Percentiles rank a stretch among this genome's conserved stretches.
phyloP scores from a whole-genome alignment of 306 rosid genomes.

The Canavalia ensiformis region DNA sequence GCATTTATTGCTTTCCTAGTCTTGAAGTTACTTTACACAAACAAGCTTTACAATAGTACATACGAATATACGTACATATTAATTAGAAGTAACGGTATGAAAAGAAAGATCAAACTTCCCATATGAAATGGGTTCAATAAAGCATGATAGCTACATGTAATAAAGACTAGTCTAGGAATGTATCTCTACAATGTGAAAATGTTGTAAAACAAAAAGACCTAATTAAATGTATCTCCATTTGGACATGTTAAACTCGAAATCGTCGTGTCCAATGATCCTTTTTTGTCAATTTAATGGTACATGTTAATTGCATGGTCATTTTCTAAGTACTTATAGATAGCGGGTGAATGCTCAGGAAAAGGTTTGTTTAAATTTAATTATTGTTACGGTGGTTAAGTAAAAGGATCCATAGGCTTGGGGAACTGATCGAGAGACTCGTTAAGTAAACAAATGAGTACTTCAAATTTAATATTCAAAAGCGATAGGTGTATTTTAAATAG shows the following conservation, averaged over 20 bases:
- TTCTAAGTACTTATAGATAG: background rate
- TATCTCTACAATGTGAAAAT: background rate
- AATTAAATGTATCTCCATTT: background rate
- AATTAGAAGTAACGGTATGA: background rate
- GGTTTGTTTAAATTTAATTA: background rate
- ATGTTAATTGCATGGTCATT: constrained; percentile 9
- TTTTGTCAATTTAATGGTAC: background rate
- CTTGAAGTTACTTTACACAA: background rate
- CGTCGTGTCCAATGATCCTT: background rate
- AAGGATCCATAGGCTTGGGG: background rate
- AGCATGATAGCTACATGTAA: background rate
- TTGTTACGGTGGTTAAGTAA: background rate
- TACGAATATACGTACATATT: background rate
- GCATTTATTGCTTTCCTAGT: background rate
- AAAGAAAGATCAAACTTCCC: background rate
- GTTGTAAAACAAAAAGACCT: background rate
- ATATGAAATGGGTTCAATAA: background rate
- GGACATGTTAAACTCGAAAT: background rate
- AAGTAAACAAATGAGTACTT: background rate
- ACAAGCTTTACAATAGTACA: background rate
- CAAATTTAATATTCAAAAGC: background rate
- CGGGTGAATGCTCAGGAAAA: background rate
- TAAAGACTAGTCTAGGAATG: background rate
- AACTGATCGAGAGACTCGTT: background rate
- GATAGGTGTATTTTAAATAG: background rate